These are phyloP conservation scores for Xylaria digitata DNA, from an alignment of 2,329 filamentous ascomycete genomes.

Conservation along the genomic window DNA sequence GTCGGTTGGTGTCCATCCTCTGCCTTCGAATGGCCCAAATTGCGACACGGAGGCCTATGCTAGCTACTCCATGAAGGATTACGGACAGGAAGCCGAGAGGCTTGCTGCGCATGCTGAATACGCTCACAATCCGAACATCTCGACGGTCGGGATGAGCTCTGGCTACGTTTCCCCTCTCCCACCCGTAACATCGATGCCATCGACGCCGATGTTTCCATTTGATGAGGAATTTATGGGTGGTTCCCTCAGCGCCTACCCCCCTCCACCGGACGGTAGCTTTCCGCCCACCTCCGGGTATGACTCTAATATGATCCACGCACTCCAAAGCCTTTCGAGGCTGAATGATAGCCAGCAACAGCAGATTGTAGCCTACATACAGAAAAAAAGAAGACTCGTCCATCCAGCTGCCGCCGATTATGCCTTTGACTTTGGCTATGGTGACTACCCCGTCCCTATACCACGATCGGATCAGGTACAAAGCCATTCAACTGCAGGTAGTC, in stretches of 20 bases:
- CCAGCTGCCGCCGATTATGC: constrained; percentile 32
- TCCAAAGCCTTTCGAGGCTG: constrained; percentile 43
- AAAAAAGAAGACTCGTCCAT: constrained; percentile 38
- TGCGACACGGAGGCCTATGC: constrained; percentile 42
- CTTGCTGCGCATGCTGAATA: constrained; percentile 35
- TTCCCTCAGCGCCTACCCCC: constrained; percentile 28
- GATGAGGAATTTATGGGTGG: constrained; percentile 26
- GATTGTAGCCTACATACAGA: constrained; percentile 41
- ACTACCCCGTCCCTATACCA: constrained; percentile 22
- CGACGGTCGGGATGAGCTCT: constrained; percentile 34
- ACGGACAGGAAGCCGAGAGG: constrained; percentile 36
- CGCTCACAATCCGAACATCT: constrained; percentile 35
- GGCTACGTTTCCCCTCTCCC: constrained; percentile 39
- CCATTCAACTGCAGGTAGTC: constrained; percentile 3
- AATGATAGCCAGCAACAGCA: constrained; percentile 45
- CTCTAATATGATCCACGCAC: constrained; percentile 41
- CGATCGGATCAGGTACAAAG: constrained; percentile 36
- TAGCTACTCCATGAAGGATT: constrained; percentile 38
- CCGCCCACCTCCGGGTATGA: constrained; percentile 30
- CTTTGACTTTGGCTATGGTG: constrained; percentile 37
- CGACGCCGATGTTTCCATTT: constrained; percentile 41
- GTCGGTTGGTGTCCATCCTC: constrained; percentile 37
- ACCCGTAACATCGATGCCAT: constrained; percentile 39
- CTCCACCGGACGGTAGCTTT: constrained; percentile 30
- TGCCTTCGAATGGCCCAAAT: constrained; percentile 39